Percentiles rank a stretch among this genome's conserved stretches.
phyloP scores from a whole-genome alignment of 441 rosid species.

The Erodium texanum region DNA sequence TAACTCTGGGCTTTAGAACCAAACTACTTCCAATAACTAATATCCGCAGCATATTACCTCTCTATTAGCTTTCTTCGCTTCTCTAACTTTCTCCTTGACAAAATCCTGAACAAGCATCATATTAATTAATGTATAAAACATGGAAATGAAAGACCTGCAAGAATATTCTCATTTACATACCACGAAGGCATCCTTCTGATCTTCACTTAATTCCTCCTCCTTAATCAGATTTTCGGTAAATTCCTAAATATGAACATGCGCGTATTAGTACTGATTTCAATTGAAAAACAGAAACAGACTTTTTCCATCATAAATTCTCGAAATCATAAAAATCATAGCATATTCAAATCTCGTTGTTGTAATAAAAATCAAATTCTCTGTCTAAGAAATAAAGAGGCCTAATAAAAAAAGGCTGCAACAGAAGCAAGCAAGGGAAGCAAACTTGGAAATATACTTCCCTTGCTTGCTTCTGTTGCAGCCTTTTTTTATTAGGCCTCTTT shows the following conservation, averaged over 20 bases:
- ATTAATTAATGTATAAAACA: conserved; percentile 1
- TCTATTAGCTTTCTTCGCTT: conserved; percentile 73
- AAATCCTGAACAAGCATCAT: conserved; percentile 42
- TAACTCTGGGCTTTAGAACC: background rate
- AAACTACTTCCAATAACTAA: background rate
- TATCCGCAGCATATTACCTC: conserved; percentile 40
- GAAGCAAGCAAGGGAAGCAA: background rate
- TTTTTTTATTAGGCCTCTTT: too few species aligned
- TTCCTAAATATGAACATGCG: conserved; percentile 38
- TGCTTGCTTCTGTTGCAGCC: too few species aligned
- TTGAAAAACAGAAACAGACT: too few species aligned
- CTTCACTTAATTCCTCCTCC: conserved; percentile 58
- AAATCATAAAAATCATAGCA: background rate
- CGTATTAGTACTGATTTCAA: conserved; percentile 3
- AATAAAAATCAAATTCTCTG: too few species aligned
- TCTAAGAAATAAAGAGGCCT: too few species aligned
- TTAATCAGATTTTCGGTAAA: conserved; percentile 49
- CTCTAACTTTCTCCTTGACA: conserved; percentile 69
- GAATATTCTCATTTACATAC: conserved; percentile 25
- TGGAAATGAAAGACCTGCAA: background rate
- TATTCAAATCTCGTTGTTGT: background rate
- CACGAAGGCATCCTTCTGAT: conserved; percentile 75
- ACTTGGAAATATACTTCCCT: too few species aligned
- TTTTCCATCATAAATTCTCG: too few species aligned
- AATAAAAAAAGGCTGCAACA: background rate